Conservation (phyloP, 495 filamentous ascomycete genomes). For the Lasiosphaeriaceae sp. region DNA sequence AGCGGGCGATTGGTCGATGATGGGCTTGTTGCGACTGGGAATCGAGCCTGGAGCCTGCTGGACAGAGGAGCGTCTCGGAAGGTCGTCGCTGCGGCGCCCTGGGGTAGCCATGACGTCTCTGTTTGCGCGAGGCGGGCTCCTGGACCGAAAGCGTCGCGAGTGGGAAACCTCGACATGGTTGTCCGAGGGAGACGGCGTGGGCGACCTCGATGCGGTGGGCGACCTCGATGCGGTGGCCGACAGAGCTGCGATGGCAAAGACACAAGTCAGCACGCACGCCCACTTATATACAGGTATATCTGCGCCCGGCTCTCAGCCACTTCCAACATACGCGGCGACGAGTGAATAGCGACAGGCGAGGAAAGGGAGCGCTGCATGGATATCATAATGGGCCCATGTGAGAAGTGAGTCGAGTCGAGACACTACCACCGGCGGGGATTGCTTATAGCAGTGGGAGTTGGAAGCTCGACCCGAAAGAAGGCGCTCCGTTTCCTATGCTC, state of each 20-base stretch:
- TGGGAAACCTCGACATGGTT: conserved; percentile 41
- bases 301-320: conserved; percentile 1
- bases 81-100: conserved; percentile 33
- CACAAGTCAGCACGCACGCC: conserved; percentile 33
- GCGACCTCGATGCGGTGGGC: conserved; percentile 37
- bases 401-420: conserved; percentile 13
- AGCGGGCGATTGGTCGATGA: conserved; percentile 39
- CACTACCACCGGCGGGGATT: conserved; percentile 15
- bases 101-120: conserved; percentile 31
- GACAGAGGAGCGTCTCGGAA: conserved; percentile 32
- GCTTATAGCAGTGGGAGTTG: conserved; percentile 14
- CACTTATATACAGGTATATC: neutral
- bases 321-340: conserved; percentile 47
- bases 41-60: conserved; percentile 35
- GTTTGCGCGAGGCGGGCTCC: conserved; percentile 36
- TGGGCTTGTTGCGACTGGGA: conserved; percentile 36
- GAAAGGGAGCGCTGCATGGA: conserved; percentile 53
- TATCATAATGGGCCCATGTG: conserved; percentile 49
- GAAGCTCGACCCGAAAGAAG: neutral
- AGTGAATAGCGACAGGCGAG: conserved; percentile 48
- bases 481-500: too few species aligned
- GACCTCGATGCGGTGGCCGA: conserved; percentile 29
- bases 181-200: conserved; percentile 41
- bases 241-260: conserved; percentile 18
- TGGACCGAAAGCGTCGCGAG: conserved; percentile 37